Base-by-base conservation (phyloP, 192 early-diverging fungal species). In the Rhizophagus sp. region DNA sequence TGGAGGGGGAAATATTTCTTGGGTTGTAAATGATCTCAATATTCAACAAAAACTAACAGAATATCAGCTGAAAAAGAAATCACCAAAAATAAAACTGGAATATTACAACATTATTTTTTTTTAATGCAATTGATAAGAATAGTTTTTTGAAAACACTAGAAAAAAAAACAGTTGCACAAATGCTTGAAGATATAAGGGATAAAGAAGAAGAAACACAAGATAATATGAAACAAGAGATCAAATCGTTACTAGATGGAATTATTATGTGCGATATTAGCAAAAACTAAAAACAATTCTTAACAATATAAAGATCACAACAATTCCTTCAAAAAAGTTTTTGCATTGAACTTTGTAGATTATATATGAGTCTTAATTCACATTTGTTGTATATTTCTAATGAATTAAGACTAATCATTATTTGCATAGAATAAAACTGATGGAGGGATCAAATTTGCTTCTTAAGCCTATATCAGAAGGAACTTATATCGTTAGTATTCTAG, bases 351-450 rank as follows among this genome's bases (percentile, higher is more conserved):
- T 64, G 62, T 66, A 24, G 36, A 65, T 52, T 63, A 65, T 41
- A 77, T 77, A 41, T 77, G 36, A 77, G 62, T 70, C 68, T 70
- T 70, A 47, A 41, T 70, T 12, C 66, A 62, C 36, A 41, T 77
- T 61, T 75, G 17, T 62, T 62, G 33, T 34, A 34, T 34, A 34
- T 34, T 34, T 34, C 33, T 34, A 34, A 34, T 34, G 33, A 34
- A 34, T 2, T 34, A 34, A 34, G 33, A 34, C 2, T 34, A 34
- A 34, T 34, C 33, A 34, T 34, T 34, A 34, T 34, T 34, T n/a
- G 33, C 33, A 34, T 2, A 34, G 33, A 34, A n/a, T 34, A 34
- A 34, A 2, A 2, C 1, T 34, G 2, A 34, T 34, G 33, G 33
- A 34, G 2, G 33, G 33, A 34, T 34, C 33, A 34, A 34, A 34